These are phyloP conservation scores for Senecio squalidus DNA, from an alignment of 140 eudicot genomes.

Conservation along the genomic window DNA sequence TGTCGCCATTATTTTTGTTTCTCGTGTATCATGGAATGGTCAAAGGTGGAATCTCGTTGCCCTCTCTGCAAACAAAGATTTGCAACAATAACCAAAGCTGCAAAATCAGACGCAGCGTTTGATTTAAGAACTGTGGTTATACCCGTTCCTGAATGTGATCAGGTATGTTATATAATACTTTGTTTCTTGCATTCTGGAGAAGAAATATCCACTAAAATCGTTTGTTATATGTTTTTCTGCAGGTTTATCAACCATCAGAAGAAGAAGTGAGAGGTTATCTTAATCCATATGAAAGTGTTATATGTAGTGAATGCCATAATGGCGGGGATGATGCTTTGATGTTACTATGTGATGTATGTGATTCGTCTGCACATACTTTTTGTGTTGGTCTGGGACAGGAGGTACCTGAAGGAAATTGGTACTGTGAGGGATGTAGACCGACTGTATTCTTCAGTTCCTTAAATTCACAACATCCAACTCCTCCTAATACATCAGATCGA, in stretches of 20 bases:
- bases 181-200: background rate
- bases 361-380: slow-evolving; percentile 95
- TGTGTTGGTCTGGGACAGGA: slow-evolving; percentile 94
- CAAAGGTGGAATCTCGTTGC: slow-evolving; percentile 95
- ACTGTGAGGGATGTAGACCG: slow-evolving; percentile 90
- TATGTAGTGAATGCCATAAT: slow-evolving; percentile 80
- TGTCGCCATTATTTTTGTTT: slow-evolving; percentile 87
- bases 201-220: background rate
- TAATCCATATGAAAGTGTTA: slow-evolving; percentile 84
- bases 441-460: slow-evolving; percentile 46
- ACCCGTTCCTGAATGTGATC: slow-evolving; percentile 80
- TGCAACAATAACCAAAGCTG: slow-evolving; percentile 60
- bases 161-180: slow-evolving; percentile 49
- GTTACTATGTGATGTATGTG: slow-evolving; percentile 91
- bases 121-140: slow-evolving; percentile 60
- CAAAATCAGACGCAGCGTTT: slow-evolving; percentile 45
- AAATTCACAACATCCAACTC: slow-evolving; percentile 40
- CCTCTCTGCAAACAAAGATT: slow-evolving; percentile 91
- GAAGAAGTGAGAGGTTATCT: slow-evolving; percentile 89
- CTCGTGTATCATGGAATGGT: slow-evolving; percentile 95
- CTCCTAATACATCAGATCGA: slow-evolving; percentile 38
- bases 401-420: slow-evolving; percentile 97
- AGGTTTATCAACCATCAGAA: slow-evolving; percentile 95
- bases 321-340: slow-evolving; percentile 94
- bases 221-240: slow-evolving; percentile 4